phyloP scores from a whole-genome alignment of 1,284 basidiomycete species.

The Rhodofomes roseus region DNA sequence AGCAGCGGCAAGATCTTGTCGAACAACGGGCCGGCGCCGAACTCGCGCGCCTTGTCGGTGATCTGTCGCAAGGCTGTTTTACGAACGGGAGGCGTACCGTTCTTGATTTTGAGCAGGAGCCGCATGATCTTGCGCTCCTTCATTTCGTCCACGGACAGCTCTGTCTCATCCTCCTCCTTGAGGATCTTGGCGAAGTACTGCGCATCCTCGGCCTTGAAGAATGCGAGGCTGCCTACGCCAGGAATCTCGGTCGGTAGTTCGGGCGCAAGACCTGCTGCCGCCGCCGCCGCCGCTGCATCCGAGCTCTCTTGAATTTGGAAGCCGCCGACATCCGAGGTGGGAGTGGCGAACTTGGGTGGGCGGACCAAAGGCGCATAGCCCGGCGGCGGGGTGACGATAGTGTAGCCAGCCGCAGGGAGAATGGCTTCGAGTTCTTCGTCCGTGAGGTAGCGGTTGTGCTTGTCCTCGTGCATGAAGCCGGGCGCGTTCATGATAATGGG shows the following conservation, averaged over 20 bases:
- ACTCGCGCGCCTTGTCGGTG: constrained; percentile 99
- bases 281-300: constrained; percentile 81
- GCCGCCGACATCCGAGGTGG: constrained; percentile 72
- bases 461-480: constrained; percentile 83
- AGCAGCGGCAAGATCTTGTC: constrained; percentile 98
- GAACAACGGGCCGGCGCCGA: constrained; percentile 97
- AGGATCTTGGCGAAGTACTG: constrained; percentile 97
- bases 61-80: constrained; percentile 98
- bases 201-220: constrained; percentile 98
- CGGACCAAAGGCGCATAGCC: constrained; percentile 87
- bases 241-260: constrained; percentile 98
- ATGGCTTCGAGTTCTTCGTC: constrained; percentile 95
- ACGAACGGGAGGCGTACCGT: constrained; percentile 96
- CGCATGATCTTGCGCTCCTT: constrained; percentile 99
- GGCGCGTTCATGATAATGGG: constrained; percentile 85
- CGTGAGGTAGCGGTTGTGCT: constrained; percentile 90
- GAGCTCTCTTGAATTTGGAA: constrained; percentile 97
- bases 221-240: constrained; percentile 94
- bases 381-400: constrained; percentile 89
- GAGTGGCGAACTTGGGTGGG: constrained; percentile 75
- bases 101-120: constrained; percentile 99
- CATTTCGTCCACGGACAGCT: constrained; percentile 95
- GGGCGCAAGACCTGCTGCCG: constrained; percentile 88
- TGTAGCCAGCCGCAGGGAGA: constrained; percentile 85
- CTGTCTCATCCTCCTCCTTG: constrained; percentile 93